Conservation (phyloP, 441 rosid species). For the Corymbia calophylla region DNA sequence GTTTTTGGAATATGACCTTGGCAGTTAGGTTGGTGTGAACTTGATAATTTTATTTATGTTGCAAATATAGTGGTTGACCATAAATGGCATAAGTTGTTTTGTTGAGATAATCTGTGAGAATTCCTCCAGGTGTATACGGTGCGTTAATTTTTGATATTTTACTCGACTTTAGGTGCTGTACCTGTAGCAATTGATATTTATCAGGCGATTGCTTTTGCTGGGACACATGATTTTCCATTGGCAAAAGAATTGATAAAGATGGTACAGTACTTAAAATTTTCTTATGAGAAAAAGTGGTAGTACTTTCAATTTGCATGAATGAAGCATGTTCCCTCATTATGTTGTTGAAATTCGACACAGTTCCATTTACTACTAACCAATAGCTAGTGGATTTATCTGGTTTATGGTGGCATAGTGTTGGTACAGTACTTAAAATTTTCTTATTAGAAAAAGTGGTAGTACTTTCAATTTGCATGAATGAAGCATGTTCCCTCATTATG, state of each 20-base stretch:
- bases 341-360: not conserved
- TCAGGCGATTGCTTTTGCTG: not conserved
- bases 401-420: not conserved
- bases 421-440: not conserved
- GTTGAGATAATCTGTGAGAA: not conserved
- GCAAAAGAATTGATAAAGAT: not conserved
- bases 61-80: not conserved
- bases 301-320: not conserved
- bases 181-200: not conserved
- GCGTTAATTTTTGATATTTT: not conserved
- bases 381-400: not conserved
- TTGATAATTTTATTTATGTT: not conserved
- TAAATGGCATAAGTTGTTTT: not conserved
- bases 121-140: not conserved
- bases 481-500: not conserved
- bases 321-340: not conserved
- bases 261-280: not conserved
- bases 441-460: not conserved
- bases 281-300: not conserved
- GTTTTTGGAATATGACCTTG: not conserved
- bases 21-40: not conserved
- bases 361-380: not conserved
- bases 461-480: not conserved
- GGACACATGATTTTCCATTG: not conserved
- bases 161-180: not conserved